phyloP scores from a whole-genome alignment of 202 grass and related monocot species.

The Miscanthus sacchariflorus region DNA sequence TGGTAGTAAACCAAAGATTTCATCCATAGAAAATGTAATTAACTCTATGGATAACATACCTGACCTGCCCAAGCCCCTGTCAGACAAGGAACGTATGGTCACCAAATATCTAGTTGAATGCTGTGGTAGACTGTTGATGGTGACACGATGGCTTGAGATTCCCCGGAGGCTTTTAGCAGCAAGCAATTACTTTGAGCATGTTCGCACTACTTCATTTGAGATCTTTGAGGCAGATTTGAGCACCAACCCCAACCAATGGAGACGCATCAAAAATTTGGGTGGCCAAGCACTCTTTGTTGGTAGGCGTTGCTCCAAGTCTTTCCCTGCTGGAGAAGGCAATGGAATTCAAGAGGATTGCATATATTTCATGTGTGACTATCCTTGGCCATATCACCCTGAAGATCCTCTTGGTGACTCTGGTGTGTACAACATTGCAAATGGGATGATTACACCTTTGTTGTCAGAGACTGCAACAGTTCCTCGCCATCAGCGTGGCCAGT shows the following conservation, averaged over 20 bases:
- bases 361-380: constrained; percentile 21
- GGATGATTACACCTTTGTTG: not conserved
- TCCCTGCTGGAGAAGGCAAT: not conserved
- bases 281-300: constrained; percentile 16
- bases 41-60: not conserved
- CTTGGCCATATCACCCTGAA: too few relatives aligned
- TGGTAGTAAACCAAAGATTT: not conserved
- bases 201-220: not conserved
- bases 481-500: not conserved
- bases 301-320: constrained; percentile 7
- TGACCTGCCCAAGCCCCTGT: too few relatives aligned
- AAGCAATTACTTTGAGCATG: too few relatives aligned
- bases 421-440: constrained; percentile 2
- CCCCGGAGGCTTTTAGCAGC: too few relatives aligned
- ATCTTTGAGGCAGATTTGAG: constrained; percentile 27
- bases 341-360: constrained; percentile 29
- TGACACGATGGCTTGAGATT: not conserved
- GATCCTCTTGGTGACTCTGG: constrained; percentile 10
- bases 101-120: constrained; percentile 5
- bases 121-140: not conserved
- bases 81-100: too few relatives aligned
- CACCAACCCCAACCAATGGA: not conserved
- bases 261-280: not conserved
- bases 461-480: not conserved
- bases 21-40: not conserved